Evolutionary conservation across 441 rosid species (phyloP).

Genomic region (Pelargonium cotyledonis): DNA sequence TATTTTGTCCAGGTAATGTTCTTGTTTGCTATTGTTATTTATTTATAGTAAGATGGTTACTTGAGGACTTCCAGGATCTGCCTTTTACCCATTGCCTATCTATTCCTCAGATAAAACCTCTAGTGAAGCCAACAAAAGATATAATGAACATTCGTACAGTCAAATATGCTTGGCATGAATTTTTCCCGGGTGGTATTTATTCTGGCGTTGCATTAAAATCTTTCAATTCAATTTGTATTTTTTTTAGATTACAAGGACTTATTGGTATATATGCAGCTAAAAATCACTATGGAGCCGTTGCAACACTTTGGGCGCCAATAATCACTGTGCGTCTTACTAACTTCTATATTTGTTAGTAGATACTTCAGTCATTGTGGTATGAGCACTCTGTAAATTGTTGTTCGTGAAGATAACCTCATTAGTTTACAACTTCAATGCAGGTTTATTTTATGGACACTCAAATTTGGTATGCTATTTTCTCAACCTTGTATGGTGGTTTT

Average conservation of each 20-base stretch:
- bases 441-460: conserved; percentile 97
- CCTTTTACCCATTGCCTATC: conserved; percentile 13
- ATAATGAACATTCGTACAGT: conserved; percentile 65
- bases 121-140: conserved; percentile 89
- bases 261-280: conserved; percentile 43
- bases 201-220: conserved; percentile 14
- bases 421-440: conserved; percentile 37
- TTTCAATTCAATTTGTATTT: conserved; percentile 7
- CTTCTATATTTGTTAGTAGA: not conserved
- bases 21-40: conserved; percentile 17
- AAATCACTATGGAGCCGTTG: conserved; percentile 65
- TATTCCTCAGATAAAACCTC: conserved; percentile 56
- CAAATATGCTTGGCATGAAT: conserved; percentile 81
- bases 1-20: conserved; percentile 69
- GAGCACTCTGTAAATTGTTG: conserved; percentile 5
- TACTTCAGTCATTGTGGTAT: conserved; percentile 3
- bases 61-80: not conserved
- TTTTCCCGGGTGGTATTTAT: conserved; percentile 67
- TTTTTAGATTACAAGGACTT: conserved; percentile 20
- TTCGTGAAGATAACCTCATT: conserved; percentile 14
- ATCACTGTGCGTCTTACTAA: conserved; percentile 43
- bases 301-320: conserved; percentile 81
- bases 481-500: conserved; percentile 91
- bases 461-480: conserved; percentile 89
- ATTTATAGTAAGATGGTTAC: not conserved